Percentiles rank a stretch among this genome's conserved stretches.
phyloP scores from a whole-genome alignment of 257 asterid species.

The Solanum arcanum region DNA sequence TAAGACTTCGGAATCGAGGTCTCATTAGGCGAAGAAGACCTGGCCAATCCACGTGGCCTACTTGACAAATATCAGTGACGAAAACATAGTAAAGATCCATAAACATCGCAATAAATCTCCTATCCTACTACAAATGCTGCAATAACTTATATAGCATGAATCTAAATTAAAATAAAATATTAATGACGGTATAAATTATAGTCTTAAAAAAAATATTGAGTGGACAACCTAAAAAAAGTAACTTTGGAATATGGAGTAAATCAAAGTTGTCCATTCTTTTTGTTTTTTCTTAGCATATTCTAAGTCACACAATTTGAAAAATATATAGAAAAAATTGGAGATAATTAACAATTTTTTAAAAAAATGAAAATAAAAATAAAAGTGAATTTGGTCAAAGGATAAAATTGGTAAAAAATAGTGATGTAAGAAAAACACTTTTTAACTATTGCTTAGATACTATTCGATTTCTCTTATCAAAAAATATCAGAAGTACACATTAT shows the following conservation, averaged over 20 bases:
- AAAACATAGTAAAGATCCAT: too few species aligned
- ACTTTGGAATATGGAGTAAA: not conserved
- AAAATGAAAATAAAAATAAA: not conserved
- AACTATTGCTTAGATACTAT: not conserved
- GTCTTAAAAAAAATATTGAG: not conserved
- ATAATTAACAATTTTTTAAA: too few species aligned
- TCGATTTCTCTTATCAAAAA: not conserved
- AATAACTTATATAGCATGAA: not conserved
- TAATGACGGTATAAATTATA: not conserved
- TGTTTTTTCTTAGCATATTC: not conserved
- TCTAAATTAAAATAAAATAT: not conserved
- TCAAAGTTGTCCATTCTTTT: not conserved
- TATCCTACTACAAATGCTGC: too few species aligned
- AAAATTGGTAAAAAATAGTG: not conserved
- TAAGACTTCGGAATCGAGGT: rapidly evolving
- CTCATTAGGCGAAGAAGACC: too few species aligned
- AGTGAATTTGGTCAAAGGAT: not conserved
- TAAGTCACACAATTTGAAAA: not conserved
- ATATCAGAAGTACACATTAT: not conserved
- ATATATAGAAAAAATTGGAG: not conserved
- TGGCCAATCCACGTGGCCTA: rapidly evolving
- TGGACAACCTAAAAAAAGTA: not conserved
- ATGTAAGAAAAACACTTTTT: not conserved
- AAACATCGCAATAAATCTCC: too few species aligned
- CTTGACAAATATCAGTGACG: too few species aligned